Conservation (phyloP, 2,329 filamentous ascomycete genomes). For the Aspergillus quadricinctus region DNA sequence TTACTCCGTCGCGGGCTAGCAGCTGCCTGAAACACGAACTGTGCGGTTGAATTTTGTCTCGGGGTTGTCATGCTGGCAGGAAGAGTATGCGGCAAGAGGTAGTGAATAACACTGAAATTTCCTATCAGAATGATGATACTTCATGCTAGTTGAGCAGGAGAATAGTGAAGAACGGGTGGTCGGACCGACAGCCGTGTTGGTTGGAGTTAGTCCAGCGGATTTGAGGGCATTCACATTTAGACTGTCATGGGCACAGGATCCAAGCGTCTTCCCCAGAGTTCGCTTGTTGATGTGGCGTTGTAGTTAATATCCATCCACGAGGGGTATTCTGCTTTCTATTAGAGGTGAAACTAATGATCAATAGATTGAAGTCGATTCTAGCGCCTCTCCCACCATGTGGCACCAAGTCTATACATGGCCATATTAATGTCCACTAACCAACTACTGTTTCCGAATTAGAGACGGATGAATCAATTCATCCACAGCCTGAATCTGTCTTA, state of each 20-base stretch:
- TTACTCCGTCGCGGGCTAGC: too few relatives aligned
- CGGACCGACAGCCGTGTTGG: neutral
- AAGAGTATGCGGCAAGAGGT: too few relatives aligned
- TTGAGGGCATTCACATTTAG: neutral
- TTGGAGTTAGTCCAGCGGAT: neutral
- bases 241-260: too few relatives aligned
- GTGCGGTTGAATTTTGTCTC: neutral
- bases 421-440: neutral
- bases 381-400: too few relatives aligned
- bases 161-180: neutral
- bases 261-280: too few relatives aligned
- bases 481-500: neutral
- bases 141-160: too few relatives aligned
- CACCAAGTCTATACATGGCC: neutral
- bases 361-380: neutral
- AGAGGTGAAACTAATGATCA: neutral
- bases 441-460: neutral
- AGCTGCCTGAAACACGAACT: too few relatives aligned
- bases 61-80: too few relatives aligned
- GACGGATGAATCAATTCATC: neutral
- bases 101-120: too few relatives aligned
- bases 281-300: neutral
- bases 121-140: neutral
- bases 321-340: too few relatives aligned
- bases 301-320: neutral